A percentile compares a stretch with the other conserved stretches of the same genome.
These are phyloP conservation scores for Truncatella angustata DNA, from an alignment of 2,329 filamentous ascomycete genomes.

Conservation along the genomic window DNA sequence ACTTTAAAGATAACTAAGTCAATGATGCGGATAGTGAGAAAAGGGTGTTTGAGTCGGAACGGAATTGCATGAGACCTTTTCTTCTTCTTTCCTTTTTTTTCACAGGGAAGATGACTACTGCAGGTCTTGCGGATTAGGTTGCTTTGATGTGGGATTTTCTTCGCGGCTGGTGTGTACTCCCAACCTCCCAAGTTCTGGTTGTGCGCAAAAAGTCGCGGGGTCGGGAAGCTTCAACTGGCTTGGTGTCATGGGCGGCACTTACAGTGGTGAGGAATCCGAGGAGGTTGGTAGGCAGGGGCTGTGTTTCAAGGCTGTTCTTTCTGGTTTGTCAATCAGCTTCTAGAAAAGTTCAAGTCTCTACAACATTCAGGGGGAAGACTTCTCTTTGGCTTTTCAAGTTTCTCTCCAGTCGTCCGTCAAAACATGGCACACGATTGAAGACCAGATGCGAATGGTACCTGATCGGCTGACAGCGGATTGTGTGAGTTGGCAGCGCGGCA, in stretches of 20 bases:
- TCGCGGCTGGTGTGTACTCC: neutral
- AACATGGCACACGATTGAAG: neutral
- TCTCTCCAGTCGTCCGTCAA: neutral
- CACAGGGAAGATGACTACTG: constrained; percentile 1
- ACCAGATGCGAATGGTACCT: neutral
- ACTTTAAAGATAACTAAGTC: neutral
- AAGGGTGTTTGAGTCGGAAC: neutral
- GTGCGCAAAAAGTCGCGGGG: constrained; percentile 11
- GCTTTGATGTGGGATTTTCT: neutral
- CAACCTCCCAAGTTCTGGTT: constrained; percentile 2
- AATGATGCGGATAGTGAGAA: neutral
- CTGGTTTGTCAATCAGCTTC: constrained; percentile 1
- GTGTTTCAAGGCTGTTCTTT: neutral
- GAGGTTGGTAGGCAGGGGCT: constrained; percentile 6
- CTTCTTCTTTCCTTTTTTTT: neutral
- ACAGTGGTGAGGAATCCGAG: constrained; percentile 8
- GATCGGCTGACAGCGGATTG: constrained; percentile 2
- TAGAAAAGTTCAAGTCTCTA: neutral
- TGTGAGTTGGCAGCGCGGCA: constrained; percentile 7
- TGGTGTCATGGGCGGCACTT: constrained; percentile 9
- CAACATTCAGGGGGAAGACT: constrained; percentile 1
- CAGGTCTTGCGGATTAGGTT: constrained; percentile 3
- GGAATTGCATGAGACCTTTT: neutral
- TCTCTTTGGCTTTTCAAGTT: neutral
- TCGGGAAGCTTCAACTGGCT: neutral